phyloP scores from a whole-genome alignment of 73 alveolate species.

The Stentor coeruleus region DNA sequence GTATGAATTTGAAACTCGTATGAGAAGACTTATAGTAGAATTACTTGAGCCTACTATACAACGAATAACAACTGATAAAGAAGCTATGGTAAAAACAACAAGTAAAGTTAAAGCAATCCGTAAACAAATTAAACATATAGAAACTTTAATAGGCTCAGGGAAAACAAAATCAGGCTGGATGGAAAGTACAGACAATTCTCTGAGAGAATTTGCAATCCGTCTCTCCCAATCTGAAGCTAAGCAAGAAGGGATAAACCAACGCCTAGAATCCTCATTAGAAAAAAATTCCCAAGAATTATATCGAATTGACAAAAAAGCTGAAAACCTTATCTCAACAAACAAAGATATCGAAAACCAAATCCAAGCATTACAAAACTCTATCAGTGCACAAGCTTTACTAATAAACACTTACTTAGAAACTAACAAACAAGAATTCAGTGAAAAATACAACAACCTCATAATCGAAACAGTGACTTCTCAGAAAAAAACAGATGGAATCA shows the following conservation, averaged over 20 bases:
- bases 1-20: constrained; percentile 66
- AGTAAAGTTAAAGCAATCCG: background rate
- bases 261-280: background rate
- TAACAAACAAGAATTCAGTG: background rate
- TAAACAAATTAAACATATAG: constrained; percentile 16
- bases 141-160: constrained; percentile 12
- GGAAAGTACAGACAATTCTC: background rate
- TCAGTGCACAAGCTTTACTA: background rate
- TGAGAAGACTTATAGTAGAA: constrained; percentile 53
- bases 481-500: background rate
- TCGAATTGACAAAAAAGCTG: background rate
- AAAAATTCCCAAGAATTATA: background rate
- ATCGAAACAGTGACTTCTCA: background rate
- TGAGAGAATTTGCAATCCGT: background rate
- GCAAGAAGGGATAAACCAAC: background rate
- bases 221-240: background rate
- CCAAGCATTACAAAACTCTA: background rate
- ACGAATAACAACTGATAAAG: constrained; percentile 50
- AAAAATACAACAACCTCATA: background rate
- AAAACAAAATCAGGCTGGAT: constrained; percentile 6
- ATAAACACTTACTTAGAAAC: background rate
- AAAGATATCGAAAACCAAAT: background rate
- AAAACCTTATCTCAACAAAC: background rate
- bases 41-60: constrained; percentile 56
- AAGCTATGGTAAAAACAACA: constrained; percentile 25